Evolutionary conservation across 352 stramenopile species (phyloP), one percentile per base, ranked within the genome.

Genomic region (Phytopythium mirpurense): DNA sequence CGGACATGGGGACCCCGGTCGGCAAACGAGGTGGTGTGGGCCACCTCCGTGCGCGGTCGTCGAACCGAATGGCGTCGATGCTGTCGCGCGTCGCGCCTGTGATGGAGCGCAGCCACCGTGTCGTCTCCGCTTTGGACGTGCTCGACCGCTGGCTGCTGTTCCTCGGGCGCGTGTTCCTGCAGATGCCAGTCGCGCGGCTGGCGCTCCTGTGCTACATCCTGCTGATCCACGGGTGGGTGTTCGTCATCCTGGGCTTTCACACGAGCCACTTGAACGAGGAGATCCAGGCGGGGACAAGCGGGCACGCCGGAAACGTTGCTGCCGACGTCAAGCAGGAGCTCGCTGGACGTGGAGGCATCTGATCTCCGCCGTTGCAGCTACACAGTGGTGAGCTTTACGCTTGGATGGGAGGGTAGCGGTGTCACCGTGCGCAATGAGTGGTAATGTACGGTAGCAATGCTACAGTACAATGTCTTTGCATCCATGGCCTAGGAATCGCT

Each of bases 221-320:
- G 56, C 59, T 95, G 56, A 73, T 95, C 42, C 86, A 95, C 59
- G 69, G 88, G 11, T 95, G 86, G 86, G 78, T 91, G 14, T 92
- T 94, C 55, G 60, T 89, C 35, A 78, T 95, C 45, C 62, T 95
- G 56, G 89, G 79, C 56, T 92, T 94, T 63, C 86, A 95, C 65
- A 95, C 86, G 49, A 92, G 76, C 55, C 83, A 94, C 56, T 44
- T 94, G 58, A 85, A 73, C 26, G 79, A 92, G 45, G 83, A 94
- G 57, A 68, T 90, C 56, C 68, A 89, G 40, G 57, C 66, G 16
- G 70, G 66, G 11, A 57, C 47, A 7, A 49, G 47, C 15, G 67
- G 36, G 1, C 63, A 60, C n/a, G 65, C 56, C 14, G 58, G 59
- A 7, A 54, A 41, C 15, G 54, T 52, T 6, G 64, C 59, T 4